Base-by-base conservation (phyloP, 202 grass and related monocot genomes). In the Musa balbisiana region DNA sequence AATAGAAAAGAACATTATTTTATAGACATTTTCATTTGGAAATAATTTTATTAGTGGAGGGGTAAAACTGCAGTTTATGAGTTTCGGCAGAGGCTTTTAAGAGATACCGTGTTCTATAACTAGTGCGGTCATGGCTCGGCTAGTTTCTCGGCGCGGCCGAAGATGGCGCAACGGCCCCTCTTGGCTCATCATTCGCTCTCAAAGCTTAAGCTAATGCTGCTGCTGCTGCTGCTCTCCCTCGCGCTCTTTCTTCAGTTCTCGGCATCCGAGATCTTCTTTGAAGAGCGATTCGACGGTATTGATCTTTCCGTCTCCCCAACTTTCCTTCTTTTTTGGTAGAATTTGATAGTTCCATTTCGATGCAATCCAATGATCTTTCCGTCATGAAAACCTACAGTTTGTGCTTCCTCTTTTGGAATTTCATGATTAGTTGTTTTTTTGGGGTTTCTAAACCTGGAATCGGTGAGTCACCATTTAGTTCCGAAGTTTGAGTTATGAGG, bases 211-310 rank as follows among this genome's bases (percentile, higher is more conserved):
- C 50, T 24, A 6, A 43, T 43, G 33, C 29, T 33, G 12, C 67
- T 53, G n/a, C 67, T 53, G n/a, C 60, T 77, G 20, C 64, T 88
- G 8, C 69, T 95, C 6, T 82, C 67, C 4, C 81, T 95, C 14
- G 83, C 78, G 3, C 87, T 90, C 74, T 51, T 92, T 15, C 33
- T 92, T 10, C 92, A 91, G n/a, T 27, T 86, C 73, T 83, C 87
- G 1, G 86, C 82, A 26, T 75, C 73, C 6, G 96, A 95, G 79
- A 76, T 95, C 79, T 56, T 99, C 81, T 99, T 95, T 75, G 96
- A 99, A 83, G 96, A 99, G 85, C 91, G 96, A 53, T 99, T 99
- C 78, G 91, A 99, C 64, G 96, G 96, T 99, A 86, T 49, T 65
- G 0, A 23, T 2, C 19, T 49, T 20, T 12, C 52, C n/a, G 53